Percentiles rank a stretch among this genome's conserved stretches.
phyloP scores from a whole-genome alignment of 1,139 yeast genomes.

The Meyerozyma athensensis region DNA sequence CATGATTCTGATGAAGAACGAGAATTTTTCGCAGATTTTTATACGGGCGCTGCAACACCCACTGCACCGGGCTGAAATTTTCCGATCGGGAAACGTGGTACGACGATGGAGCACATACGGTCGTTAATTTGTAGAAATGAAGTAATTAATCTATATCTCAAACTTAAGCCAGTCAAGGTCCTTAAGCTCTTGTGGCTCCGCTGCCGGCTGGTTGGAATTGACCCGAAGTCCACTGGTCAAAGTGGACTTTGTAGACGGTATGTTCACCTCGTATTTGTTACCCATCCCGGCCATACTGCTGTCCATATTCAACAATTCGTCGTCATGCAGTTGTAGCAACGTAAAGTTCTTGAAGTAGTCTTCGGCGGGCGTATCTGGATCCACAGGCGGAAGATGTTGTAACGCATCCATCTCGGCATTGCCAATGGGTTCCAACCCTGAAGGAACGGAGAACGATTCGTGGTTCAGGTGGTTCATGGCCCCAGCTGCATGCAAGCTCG shows the following conservation, averaged over 20 bases:
- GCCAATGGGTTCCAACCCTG: conserved; percentile 4
- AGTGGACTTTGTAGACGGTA: conserved; percentile 16
- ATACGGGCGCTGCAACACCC: not conserved
- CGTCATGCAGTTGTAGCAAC: conserved; percentile 13
- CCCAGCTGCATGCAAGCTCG: conserved; percentile 7
- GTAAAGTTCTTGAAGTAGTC: conserved; percentile 22
- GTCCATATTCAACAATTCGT: conserved; percentile 6
- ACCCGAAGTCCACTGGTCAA: conserved; percentile 23
- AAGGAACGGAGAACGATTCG: conserved; percentile 9
- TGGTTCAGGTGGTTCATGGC: conserved; percentile 7
- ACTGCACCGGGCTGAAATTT: not conserved
- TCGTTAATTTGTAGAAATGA: not conserved
- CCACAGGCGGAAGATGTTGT: not conserved
- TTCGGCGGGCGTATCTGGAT: conserved; percentile 14
- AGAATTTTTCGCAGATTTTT: conserved; percentile 3
- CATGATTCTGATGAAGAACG: conserved; percentile 8
- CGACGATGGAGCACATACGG: not conserved
- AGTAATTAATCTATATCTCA: conserved; percentile 24
- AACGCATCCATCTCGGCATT: conserved; percentile 9
- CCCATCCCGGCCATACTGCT: conserved; percentile 8
- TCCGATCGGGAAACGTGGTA: not conserved
- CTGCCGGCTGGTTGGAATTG: conserved; percentile 5
- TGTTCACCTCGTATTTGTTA: conserved; percentile 8
- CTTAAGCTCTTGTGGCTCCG: conserved; percentile 14
- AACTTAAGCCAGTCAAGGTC: conserved; percentile 48